phyloP scores from a whole-genome alignment of 805 yeast species.

The Metschnikowia sp. region DNA sequence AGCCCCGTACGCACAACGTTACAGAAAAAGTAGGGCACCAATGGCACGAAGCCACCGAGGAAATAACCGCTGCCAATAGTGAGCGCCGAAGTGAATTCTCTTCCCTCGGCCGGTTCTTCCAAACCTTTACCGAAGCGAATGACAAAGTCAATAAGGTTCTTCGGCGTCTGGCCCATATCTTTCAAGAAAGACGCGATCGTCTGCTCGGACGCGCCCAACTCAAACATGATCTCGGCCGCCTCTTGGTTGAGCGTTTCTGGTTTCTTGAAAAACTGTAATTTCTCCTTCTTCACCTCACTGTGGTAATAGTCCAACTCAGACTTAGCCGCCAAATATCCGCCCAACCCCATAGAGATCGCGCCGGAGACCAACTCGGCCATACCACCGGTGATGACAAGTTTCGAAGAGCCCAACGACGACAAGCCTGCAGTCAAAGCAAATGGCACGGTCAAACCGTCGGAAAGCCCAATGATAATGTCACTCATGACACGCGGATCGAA shows the following conservation, averaged over 20 bases:
- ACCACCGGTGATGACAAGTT: conserved; percentile 94
- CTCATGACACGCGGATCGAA: conserved; percentile 92
- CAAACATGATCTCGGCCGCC: conserved; percentile 75
- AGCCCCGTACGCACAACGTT: conserved; percentile 73
- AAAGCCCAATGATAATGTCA: conserved; percentile 87
- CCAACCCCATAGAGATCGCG: conserved; percentile 96
- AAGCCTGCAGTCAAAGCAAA: conserved; percentile 97
- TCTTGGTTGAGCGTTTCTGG: conserved; percentile 69
- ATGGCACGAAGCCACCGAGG: conserved; percentile 88
- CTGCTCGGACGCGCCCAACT: conserved; percentile 66
- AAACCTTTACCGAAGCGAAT: conserved; percentile 88
- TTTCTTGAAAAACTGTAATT: conserved; percentile 60
- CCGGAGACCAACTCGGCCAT: conserved; percentile 96
- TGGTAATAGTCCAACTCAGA: conserved; percentile 76
- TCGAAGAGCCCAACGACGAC: conserved; percentile 84
- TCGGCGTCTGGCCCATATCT: conserved; percentile 78
- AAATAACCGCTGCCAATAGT: conserved; percentile 90
- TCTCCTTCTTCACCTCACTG: conserved; percentile 69
- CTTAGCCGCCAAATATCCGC: conserved; percentile 93
- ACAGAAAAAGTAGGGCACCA: conserved; percentile 87
- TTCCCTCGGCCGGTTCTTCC: conserved; percentile 91
- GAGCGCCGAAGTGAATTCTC: conserved; percentile 82
- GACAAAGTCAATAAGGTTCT: conserved; percentile 77
- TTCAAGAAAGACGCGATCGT: conserved; percentile 71
- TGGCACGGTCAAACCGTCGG: conserved; percentile 97